Evolutionary conservation across 768 basidiomycete species (phyloP), one percentile per base, ranked within the genome.

Genomic region (Pisolithus tinctorius): DNA sequence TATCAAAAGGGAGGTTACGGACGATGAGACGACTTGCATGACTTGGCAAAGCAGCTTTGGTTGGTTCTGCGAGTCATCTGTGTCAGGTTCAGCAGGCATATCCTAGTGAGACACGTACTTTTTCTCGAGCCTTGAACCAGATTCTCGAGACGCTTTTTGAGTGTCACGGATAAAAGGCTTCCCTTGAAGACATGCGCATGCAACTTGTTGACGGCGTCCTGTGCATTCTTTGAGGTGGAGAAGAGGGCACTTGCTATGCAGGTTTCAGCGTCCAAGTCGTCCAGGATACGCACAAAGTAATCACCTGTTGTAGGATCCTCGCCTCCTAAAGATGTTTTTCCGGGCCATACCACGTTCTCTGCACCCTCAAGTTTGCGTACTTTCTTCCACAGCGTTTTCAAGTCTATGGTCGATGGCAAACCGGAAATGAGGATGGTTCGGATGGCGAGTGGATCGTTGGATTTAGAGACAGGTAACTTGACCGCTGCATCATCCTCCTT

Each of bases 141-240:
- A 2, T 72, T 79, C 51, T 93, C 88, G 7, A 90, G 69, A 14
- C 89, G 81, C 62, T 92, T 92, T 75, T 95, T 93, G 45, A 95
- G 76, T 6, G 86, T 83, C 13, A 86, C 89, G 2, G 88, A 91
- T n/a, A 97, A 79, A 4, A 93, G 71, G 8, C 76, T 74, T 38
- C 93, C 92, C 64, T 95, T 94, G 79, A 87, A 95, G 27, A 93
- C 86, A 63, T 94, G 92, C 1, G 90, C 91, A 63, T 98, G 92
- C 1, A 98, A 78, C 65, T 88, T 91, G 49, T 67, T 71, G 37
- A 88, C 81, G 2, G 91, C 87, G 9, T 83, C 79, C 37, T 77
- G 73, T 0, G 94, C 93, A 26, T 78, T 67, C 6, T 74, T 72
- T 1, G 91, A 82, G 0, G 79, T 82, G 2, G 75, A 66, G 66